Evolutionary conservation across 495 filamentous ascomycete species (phyloP), one percentile per base, ranked within the genome.

Genomic region (Poronia punctata): DNA sequence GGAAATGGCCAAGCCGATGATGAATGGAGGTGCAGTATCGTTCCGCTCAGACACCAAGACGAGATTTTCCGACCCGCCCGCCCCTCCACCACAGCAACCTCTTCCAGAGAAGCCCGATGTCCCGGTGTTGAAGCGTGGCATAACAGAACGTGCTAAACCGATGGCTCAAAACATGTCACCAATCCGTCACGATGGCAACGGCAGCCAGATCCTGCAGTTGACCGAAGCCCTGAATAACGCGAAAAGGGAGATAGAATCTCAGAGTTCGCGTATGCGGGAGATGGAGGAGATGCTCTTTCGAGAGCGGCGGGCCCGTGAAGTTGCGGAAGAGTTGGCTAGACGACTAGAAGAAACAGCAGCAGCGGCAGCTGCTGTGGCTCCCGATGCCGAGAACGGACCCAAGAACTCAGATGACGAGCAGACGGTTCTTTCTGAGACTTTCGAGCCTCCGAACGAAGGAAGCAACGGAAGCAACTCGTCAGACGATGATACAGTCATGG

Each of bases 81-180:
- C 87, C 12, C 92, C 90, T 19, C 88, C 92, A 11, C 90, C 90
- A 9, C 84, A 90, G 52, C 88, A 94, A 52, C 86, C 89, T 11
- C 66, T 95, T 0, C 88, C 88, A 5, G 87, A 93, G 51, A 94
- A 94, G 55, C 88, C 88, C 1, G 85, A 92, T 62, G 55, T 68
- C 37, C 71, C 78, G 0, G 67, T 82, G 6, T 58, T 93, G 22
- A 86, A 85, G 49, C 71, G 88, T 33, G 70, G 70, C 21, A 82
- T 86, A 23, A 90, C 84, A 1, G 86, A 92, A 46, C 79, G 80
- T 32, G 73, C 79, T 1, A 85, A 80, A 56, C 9, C 40, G 4
- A 62, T 64, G 30, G 52, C 70, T 7, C 68, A 68, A 16, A 64
- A 56, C 29, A 74, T 60, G 17, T 85, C 82, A 7, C 82, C 82